Conservation (phyloP, 2,329 filamentous ascomycete species). For the Furcasterigmium sp. region DNA sequence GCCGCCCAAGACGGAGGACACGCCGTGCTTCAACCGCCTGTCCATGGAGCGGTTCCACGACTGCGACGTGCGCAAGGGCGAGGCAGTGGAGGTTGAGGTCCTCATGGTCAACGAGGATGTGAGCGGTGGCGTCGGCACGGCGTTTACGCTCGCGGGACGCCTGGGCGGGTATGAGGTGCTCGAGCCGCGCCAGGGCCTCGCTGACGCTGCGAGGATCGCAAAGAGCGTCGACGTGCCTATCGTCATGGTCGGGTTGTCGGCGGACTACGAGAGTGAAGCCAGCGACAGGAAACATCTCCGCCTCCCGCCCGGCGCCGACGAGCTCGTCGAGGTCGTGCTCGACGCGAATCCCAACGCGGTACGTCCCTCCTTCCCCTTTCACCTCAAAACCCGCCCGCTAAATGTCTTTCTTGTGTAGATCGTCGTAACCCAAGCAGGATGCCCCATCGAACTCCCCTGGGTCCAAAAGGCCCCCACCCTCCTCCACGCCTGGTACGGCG, state of each 20-base stretch:
- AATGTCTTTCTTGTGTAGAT: constrained; percentile 18
- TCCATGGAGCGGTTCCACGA: constrained; percentile 11
- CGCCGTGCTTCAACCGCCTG: constrained; percentile 11
- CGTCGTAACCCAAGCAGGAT: constrained; percentile 74
- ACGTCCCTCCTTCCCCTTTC: background rate
- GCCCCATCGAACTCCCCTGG: constrained; percentile 71
- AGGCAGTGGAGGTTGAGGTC: constrained; percentile 5
- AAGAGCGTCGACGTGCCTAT: constrained; percentile 53
- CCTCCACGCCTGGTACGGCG: constrained; percentile 78
- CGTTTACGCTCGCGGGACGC: constrained; percentile 25
- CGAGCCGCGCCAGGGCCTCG: constrained; percentile 22
- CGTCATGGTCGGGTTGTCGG: constrained; percentile 49
- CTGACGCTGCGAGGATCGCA: constrained; percentile 29
- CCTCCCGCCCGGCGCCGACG: constrained; percentile 51
- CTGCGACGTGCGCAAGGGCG: constrained; percentile 1
- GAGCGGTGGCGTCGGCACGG: constrained; percentile 14
- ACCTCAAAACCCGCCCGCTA: background rate
- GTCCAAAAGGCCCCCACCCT: constrained; percentile 50
- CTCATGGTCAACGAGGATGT: constrained; percentile 13
- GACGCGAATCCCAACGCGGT: constrained; percentile 63
- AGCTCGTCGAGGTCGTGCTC: constrained; percentile 61
- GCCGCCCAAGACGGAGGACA: constrained; percentile 9
- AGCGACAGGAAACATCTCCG: constrained; percentile 70
- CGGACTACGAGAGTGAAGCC: constrained; percentile 70
- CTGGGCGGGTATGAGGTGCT: constrained; percentile 56